Conservation (phyloP, 208 protist species). For the Wallacemonas sp. region DNA sequence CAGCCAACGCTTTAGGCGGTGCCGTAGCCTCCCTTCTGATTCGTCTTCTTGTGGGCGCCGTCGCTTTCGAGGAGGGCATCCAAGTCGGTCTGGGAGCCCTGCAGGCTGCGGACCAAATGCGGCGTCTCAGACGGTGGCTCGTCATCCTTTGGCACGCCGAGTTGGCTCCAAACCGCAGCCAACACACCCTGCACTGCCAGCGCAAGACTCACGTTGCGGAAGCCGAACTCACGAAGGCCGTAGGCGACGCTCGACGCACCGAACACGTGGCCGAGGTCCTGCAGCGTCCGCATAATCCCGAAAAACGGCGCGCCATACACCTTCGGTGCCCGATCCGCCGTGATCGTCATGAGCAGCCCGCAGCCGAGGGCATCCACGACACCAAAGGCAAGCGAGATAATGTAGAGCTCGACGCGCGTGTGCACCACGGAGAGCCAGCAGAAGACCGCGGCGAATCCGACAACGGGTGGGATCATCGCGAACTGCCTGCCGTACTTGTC, state of each 20-base stretch:
- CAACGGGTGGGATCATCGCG: constrained; percentile 55
- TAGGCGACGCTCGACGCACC: constrained; percentile 41
- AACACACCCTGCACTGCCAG: constrained; percentile 50
- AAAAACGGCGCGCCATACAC: constrained; percentile 69
- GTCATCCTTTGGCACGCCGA: constrained; percentile 41
- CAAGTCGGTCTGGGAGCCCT: constrained; percentile 1
- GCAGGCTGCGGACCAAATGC: constrained; percentile 19
- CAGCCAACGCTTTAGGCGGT: too few relatives aligned
- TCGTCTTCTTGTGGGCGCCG: background rate
- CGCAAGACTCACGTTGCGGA: constrained; percentile 42
- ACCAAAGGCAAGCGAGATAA: constrained; percentile 55
- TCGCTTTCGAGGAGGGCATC: background rate
- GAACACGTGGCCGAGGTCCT: constrained; percentile 77
- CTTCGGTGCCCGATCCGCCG: constrained; percentile 61
- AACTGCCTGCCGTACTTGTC: constrained; percentile 57
- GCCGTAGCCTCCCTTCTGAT: background rate
- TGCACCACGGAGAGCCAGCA: constrained; percentile 47
- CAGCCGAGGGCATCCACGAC: constrained; percentile 77
- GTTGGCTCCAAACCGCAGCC: constrained; percentile 47
- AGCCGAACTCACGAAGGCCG: constrained; percentile 36
- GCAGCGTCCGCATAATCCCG: constrained; percentile 82
- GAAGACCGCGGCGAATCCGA: constrained; percentile 61
- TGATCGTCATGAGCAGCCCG: constrained; percentile 81
- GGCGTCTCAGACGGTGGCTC: constrained; percentile 24
- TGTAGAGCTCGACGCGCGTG: constrained; percentile 41